Percentiles rank a stretch among this genome's conserved stretches.
phyloP scores from a whole-genome alignment of 768 basidiomycete species.

The Mycena galericulata region DNA sequence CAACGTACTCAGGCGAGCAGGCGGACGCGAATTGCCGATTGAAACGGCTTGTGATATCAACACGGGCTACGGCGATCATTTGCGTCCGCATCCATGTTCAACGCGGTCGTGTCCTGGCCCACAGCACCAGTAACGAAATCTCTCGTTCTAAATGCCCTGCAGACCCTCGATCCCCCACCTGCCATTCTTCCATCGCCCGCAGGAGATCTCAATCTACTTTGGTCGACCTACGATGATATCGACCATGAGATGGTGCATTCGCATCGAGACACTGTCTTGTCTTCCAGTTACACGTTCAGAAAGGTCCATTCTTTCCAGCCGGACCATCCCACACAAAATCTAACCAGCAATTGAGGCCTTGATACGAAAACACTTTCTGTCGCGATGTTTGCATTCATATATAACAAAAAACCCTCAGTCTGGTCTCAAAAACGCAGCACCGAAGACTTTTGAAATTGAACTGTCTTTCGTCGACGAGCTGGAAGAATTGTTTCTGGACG shows the following conservation, averaged over 20 bases:
- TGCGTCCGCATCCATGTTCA: constrained; percentile 32
- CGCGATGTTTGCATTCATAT: constrained; percentile 69
- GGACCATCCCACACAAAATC: not conserved
- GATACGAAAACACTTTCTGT: constrained; percentile 94
- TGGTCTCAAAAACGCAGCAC: constrained; percentile 65
- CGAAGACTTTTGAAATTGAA: constrained; percentile 87
- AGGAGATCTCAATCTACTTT: constrained; percentile 64
- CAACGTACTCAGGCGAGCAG: not conserved
- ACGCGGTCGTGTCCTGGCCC: constrained; percentile 59
- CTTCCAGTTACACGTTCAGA: constrained; percentile 89
- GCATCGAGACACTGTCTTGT: constrained; percentile 63
- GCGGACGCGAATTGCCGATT: not conserved
- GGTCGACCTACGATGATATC: constrained; percentile 91
- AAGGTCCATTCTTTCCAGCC: constrained; percentile 53
- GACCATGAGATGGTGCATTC: constrained; percentile 79
- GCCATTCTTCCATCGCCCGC: constrained; percentile 34
- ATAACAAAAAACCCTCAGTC: constrained; percentile 74
- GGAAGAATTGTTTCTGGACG: constrained; percentile 93
- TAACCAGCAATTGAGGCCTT: constrained; percentile 59
- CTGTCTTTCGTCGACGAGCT: constrained; percentile 93
- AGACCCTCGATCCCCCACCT: constrained; percentile 38
- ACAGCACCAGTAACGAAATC: constrained; percentile 60
- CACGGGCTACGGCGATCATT: not conserved
- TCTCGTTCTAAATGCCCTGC: constrained; percentile 57
- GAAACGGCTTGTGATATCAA: not conserved